Conservation (phyloP, 2,329 filamentous ascomycete genomes). For the Grosmannia serpens region DNA sequence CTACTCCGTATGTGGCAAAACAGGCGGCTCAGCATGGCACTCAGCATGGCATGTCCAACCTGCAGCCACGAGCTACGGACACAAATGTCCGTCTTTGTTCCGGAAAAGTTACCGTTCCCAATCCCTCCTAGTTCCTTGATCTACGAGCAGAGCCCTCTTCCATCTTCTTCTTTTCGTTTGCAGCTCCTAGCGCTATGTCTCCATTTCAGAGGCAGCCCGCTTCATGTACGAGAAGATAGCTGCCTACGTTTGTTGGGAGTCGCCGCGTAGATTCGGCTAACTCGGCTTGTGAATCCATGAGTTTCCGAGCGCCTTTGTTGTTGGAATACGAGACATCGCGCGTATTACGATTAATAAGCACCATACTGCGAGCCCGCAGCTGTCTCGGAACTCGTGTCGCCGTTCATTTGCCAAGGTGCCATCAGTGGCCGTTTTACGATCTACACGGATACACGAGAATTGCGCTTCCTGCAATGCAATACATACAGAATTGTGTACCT, state of each 20-base stretch:
- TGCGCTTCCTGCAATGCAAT: neutral
- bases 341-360: neutral
- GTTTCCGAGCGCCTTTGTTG: neutral
- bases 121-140: neutral
- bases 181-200: neutral
- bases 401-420: neutral
- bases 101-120: neutral
- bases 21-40: neutral
- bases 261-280: too few relatives aligned
- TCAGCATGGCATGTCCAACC: neutral
- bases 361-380: neutral
- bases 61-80: neutral
- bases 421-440: neutral
- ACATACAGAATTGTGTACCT: neutral
- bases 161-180: neutral
- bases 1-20: neutral
- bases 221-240: too few relatives aligned
- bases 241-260: too few relatives aligned
- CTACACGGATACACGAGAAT: neutral
- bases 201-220: neutral
- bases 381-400: neutral
- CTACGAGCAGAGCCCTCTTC: neutral
- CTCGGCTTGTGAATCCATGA: neutral
- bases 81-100: neutral
- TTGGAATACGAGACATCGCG: neutral